Evolutionary conservation across 2,329 filamentous ascomycete species (phyloP), one percentile per base, ranked within the genome.

Genomic region (Ceratocystis albifundus): DNA sequence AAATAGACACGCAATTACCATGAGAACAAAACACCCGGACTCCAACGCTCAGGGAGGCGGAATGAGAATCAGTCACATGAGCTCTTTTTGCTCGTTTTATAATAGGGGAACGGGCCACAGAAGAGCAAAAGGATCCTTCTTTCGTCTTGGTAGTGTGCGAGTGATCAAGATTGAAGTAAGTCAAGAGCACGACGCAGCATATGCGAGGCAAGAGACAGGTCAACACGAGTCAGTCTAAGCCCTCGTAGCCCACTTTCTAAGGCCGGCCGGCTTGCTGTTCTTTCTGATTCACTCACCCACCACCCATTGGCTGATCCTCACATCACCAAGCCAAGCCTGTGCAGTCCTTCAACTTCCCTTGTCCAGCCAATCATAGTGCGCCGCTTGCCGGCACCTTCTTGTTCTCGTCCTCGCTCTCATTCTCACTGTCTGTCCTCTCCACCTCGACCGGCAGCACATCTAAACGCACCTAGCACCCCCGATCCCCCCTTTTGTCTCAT

Each of bases 11-110:
- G 15, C 22, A 61, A 17, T 8, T n/a, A 28, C n/a, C 41, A 61
- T n/a, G 32, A 61, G 3, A 61, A n/a, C 28, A 61, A n/a, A 32
- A 61, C n/a, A 61, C n/a, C 46, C n/a, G n/a, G 46, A 50, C 46
- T 50, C 46, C 46, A 50, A 55, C 50, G 22, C 50, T 17, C 22
- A 15, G 22, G 22, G 53, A 57, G 22, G 50, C 50, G 20, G 28
- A 30, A 30, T 55, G 50, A 22, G 22, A 4, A 30, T 17, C 4
- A 17, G 53, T 59, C 53, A 59, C 53, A 59, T 59, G 53, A 59
- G 53, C 53, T 53, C 46, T 53, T 25, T 53, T 53, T 20, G 7
- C 22, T 48, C 17, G 46, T 53, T 53, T 53, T 20, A 53, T 53
- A 25, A 12, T 22, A 53, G 48, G 48, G 48, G 48, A 53, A 53